Base-by-base conservation (phyloP, 2,329 filamentous ascomycete genomes). In the Microcyclosporella mali region DNA sequence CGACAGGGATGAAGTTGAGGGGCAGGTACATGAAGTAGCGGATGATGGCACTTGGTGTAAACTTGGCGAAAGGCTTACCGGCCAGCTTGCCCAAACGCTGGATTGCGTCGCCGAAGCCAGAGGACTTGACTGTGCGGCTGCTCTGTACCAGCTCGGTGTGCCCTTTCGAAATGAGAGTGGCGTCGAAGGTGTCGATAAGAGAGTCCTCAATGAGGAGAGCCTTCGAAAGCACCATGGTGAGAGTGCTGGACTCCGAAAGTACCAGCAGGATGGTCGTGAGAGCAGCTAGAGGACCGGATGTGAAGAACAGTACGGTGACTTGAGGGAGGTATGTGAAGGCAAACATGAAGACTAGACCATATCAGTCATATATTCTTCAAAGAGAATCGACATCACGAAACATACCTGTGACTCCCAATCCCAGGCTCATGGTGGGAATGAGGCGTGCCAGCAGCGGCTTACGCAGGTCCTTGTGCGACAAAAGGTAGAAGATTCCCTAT, bases 1-100 rank as follows among this genome's bases (percentile, higher is more conserved):
- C 78, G 0, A 95, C 75, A 0, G 90, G 90, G 40, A 97, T 88
- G 61, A 95, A 88, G 69, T 95, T 97, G 47, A 97, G 74, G 9
- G 90, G 89, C 32, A 95, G 72, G 62, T 94, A 92, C 68, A 95
- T 78, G 50, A 94, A 61, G 57, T 90, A 90, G 32, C 86, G 74
- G 30, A 95, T 69, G 33, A 95, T 66, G 6, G 82, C 80, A 56
- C 66, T 66, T 1, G 74, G 70, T 0, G 70, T 70, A 43, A 74
- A 74, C 46, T 72, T 69, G 18, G 65, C 66, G 45, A 81, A 75
- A 0, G 75, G 77, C 53, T 70, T 75, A 52, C 69, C 71, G 28
- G 77, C 60, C 37, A 79, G 56, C 56, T 76, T 78, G 19, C 79
- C 80, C 19, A 82, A 58, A 35, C 77, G 70, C 0, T 67, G 69